Conservation (phyloP, 257 asterid genomes). For the Lithospermum erythrorhizon region DNA sequence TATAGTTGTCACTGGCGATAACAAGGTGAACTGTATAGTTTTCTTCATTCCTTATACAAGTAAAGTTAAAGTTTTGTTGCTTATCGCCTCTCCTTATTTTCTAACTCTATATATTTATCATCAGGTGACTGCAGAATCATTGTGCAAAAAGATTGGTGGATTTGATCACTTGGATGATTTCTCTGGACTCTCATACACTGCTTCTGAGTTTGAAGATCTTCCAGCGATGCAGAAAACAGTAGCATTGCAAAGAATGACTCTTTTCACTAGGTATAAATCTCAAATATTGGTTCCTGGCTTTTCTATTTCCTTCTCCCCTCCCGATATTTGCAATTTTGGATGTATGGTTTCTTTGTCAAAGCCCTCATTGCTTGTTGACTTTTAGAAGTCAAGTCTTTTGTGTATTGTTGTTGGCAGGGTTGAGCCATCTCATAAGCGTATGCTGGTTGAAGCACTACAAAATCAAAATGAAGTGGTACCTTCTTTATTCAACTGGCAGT, state of each 20-base stretch:
- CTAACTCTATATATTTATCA: constrained; percentile 16
- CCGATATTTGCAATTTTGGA: constrained; percentile 8
- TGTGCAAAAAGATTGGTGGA: constrained; percentile 81
- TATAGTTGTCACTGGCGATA: constrained; percentile 96
- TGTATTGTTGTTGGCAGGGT: constrained; percentile 47
- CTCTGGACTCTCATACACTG: constrained; percentile 78
- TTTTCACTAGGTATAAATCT: constrained; percentile 58
- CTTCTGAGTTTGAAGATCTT: constrained; percentile 93
- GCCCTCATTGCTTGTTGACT: constrained; percentile 3
- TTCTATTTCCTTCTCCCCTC: constrained; percentile 3
- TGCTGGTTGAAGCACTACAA: constrained; percentile 96
- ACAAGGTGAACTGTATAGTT: constrained; percentile 49
- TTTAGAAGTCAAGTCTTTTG: constrained; percentile 4
- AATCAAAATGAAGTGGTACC: constrained; percentile 95
- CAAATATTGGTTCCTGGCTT: constrained; percentile 3
- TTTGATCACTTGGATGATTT: constrained; percentile 80
- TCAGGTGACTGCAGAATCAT: constrained; percentile 87
- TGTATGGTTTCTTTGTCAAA: constrained; percentile 13
- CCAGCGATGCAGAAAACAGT: constrained; percentile 74
- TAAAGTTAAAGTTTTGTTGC: constrained; percentile 10
- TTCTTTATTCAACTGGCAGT: constrained; percentile 5
- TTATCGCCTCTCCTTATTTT: constrained; percentile 7
- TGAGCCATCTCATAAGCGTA: constrained; percentile 98
- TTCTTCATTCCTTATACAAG: constrained; percentile 1
- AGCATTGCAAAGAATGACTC: constrained; percentile 83